Conservation (phyloP, 345 rosid species). For the Euphorbia pulcherrima region DNA sequence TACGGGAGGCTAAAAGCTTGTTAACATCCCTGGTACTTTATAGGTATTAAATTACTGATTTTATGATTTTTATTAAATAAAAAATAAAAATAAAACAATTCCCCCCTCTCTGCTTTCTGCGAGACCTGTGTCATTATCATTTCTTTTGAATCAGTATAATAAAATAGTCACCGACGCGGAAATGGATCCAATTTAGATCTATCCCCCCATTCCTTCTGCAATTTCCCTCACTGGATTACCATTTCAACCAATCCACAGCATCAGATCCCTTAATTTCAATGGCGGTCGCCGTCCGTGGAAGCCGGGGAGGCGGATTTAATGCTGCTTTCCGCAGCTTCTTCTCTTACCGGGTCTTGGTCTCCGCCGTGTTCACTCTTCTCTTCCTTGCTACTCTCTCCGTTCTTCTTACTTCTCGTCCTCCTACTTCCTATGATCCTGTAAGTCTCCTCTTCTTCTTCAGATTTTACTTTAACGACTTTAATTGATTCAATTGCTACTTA, state of each 20-base stretch:
- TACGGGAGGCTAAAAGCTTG: too few relatives aligned
- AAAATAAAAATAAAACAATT: neutral
- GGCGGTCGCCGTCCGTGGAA: conserved; percentile 78
- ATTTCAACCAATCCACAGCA: neutral
- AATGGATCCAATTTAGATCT: conserved; percentile 12
- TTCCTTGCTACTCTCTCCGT: conserved; percentile 76
- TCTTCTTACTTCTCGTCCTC: conserved; percentile 52
- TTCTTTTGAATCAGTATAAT: neutral
- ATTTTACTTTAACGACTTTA: neutral
- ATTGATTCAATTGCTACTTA: neutral
- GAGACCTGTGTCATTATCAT: neutral
- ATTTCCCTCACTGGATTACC: neutral
- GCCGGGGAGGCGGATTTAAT: conserved; percentile 51
- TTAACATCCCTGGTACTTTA: too few relatives aligned
- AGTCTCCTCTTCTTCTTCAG: conserved; percentile 15
- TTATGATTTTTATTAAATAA: neutral
- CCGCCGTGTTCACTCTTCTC: conserved; percentile 75
- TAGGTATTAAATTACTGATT: too few relatives aligned
- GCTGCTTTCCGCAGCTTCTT: conserved; percentile 54
- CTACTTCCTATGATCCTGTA: conserved; percentile 49
- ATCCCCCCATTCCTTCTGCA: neutral
- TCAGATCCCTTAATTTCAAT: conserved; percentile 28
- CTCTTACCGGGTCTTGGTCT: conserved; percentile 74
- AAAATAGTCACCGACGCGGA: conserved; percentile 14
- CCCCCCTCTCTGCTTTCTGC: neutral